Evolutionary conservation across 2,329 filamentous ascomycete species (phyloP).

Genomic region (Fusarium paranaense): DNA sequence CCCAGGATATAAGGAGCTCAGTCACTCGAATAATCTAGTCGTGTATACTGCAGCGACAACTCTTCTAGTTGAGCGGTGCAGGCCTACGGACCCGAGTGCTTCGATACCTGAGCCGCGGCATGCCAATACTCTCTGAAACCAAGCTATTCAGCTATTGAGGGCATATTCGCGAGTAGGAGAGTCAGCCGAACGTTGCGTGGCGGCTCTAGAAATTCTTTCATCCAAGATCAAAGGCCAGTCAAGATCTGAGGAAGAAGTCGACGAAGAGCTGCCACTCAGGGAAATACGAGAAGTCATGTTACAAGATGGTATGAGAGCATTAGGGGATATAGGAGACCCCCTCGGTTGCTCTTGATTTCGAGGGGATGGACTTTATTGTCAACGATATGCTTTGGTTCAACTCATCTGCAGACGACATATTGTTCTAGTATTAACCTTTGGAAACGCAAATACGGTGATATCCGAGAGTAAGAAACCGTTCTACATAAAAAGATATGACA

Average conservation of each 20-base stretch:
- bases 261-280: not conserved
- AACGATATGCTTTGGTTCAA: not conserved
- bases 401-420: not conserved
- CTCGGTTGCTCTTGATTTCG: not conserved
- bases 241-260: not conserved
- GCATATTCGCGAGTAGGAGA: not conserved
- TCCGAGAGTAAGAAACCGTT: not conserved
- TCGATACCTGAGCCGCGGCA: too few species aligned
- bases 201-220: not conserved
- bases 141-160: not conserved
- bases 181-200: not conserved
- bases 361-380: not conserved
- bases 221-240: not conserved
- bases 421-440: not conserved
- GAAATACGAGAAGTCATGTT: not conserved
- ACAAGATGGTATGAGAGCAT: not conserved
- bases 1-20: not conserved
- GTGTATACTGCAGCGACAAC: not conserved
- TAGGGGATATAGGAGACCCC: not conserved
- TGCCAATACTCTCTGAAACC: not conserved
- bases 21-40: not conserved
- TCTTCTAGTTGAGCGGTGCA: not conserved
- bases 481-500: not conserved
- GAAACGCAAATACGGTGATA: not conserved
- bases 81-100: not conserved